phyloP scores from a whole-genome alignment of 2,329 filamentous ascomycete species.

The Neobulgaria alba region DNA sequence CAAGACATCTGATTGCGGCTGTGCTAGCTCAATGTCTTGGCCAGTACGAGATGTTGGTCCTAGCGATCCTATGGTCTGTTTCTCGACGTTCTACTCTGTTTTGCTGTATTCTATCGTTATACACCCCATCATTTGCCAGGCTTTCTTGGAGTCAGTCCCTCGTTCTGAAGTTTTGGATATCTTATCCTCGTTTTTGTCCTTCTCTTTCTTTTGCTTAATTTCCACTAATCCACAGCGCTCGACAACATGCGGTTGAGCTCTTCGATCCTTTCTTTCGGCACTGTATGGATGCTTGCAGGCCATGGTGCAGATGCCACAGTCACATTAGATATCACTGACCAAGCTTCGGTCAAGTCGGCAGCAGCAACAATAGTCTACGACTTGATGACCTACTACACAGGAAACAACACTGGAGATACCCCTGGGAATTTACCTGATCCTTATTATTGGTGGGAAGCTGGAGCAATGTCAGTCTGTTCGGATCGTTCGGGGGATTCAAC shows the following conservation, averaged over 20 bases:
- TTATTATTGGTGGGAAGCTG: conserved; percentile 55
- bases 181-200: background rate
- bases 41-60: background rate
- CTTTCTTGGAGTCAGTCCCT: background rate
- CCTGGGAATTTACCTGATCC: conserved; percentile 45
- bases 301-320: background rate
- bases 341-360: conserved; percentile 27
- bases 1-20: background rate
- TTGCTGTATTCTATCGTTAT: background rate
- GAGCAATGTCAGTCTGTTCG: conserved; percentile 45
- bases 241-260: background rate
- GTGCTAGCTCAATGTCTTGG: background rate
- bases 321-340: background rate
- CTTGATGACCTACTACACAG: conserved; percentile 43
- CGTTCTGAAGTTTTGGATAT: background rate
- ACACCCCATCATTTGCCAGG: too few relatives aligned
- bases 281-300: background rate
- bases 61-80: background rate
- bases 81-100: background rate
- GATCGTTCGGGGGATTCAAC: background rate
- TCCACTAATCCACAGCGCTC: too few relatives aligned
- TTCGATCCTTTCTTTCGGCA: background rate
- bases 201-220: too few relatives aligned
- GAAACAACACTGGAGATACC: conserved; percentile 40
- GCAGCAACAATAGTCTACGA: conserved; percentile 34